phyloP scores from a whole-genome alignment of 768 basidiomycete species.

The Rhizopogon rudus region DNA sequence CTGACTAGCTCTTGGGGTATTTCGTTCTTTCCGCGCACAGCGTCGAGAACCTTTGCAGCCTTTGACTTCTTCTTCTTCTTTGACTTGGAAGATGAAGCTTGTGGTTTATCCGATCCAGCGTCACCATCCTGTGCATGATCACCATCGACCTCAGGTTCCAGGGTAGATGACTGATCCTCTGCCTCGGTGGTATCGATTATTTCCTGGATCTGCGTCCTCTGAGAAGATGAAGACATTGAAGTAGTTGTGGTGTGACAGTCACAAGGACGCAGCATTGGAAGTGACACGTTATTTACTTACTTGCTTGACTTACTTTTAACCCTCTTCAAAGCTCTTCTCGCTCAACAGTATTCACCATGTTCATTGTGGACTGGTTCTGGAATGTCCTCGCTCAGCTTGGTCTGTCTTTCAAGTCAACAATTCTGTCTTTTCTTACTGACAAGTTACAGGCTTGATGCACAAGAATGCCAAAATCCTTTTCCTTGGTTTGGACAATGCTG shows the following conservation, averaged over 20 bases:
- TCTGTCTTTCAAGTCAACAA: slow-evolving; percentile 31
- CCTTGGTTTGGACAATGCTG: slow-evolving; percentile 97
- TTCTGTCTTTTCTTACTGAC: slow-evolving; percentile 1
- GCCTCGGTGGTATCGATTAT: slow-evolving; percentile 36
- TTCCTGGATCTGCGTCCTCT: slow-evolving; percentile 37
- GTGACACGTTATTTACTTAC: not conserved
- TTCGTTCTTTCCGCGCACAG: slow-evolving; percentile 43
- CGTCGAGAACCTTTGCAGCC: slow-evolving; percentile 45
- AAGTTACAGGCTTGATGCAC: slow-evolving; percentile 69
- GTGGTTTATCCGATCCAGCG: slow-evolving; percentile 11
- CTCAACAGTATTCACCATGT: slow-evolving; percentile 44
- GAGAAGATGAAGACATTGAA: slow-evolving; percentile 29
- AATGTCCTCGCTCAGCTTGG: slow-evolving; percentile 92
- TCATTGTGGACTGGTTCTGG: slow-evolving; percentile 94
- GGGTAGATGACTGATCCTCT: slow-evolving; percentile 26
- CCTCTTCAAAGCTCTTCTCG: slow-evolving; percentile 4
- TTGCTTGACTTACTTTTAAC: slow-evolving; percentile 14
- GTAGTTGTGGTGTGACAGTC: not conserved
- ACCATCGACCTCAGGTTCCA: slow-evolving; percentile 25
- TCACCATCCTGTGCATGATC: slow-evolving; percentile 7
- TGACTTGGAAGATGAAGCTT: slow-evolving; percentile 44
- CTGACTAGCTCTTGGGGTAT: slow-evolving; percentile 63
- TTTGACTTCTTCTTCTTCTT: slow-evolving; percentile 92
- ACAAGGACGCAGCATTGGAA: not conserved
- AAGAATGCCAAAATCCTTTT: slow-evolving; percentile 99